Evolutionary conservation across 495 filamentous ascomycete genomes (phyloP).

Genomic region (Penicillium dipodomyicola): DNA sequence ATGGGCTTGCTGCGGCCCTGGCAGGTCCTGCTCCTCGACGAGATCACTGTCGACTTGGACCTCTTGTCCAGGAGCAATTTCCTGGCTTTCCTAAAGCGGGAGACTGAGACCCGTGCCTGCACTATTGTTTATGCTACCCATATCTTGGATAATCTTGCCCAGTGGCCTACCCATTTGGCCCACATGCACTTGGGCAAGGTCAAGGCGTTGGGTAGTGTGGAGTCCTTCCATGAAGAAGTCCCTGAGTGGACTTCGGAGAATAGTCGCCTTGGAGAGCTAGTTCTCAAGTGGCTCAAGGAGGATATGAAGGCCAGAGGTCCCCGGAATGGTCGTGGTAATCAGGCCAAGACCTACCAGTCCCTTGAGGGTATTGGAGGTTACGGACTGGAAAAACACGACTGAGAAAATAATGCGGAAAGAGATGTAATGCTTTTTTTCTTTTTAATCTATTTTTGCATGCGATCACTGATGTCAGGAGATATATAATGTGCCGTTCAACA

Average conservation of each 20-base stretch:
- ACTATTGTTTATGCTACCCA: conserved; percentile 98
- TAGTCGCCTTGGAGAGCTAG: conserved; percentile 76
- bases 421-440: conserved; percentile 7
- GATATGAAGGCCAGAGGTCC: conserved; percentile 82
- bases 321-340: conserved; percentile 55
- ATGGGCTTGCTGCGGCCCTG: conserved; percentile 96
- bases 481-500: conserved; percentile 36
- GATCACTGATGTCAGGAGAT: conserved; percentile 2
- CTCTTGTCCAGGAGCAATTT: conserved; percentile 81
- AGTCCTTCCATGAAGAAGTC: conserved; percentile 48
- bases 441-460: conserved; percentile 10
- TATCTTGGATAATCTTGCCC: conserved; percentile 87
- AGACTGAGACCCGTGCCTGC: conserved; percentile 77
- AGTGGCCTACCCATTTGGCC: conserved; percentile 92
- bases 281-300: conserved; percentile 80
- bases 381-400: conserved; percentile 64
- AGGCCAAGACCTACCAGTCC: conserved; percentile 69
- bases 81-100: conserved; percentile 77
- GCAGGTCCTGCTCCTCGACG: conserved; percentile 86
- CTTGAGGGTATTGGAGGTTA: conserved; percentile 75
- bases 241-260: conserved; percentile 54
- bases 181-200: conserved; percentile 89
- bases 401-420: conserved; percentile 4
- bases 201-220: conserved; percentile 75
- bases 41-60: conserved; percentile 97